Evolutionary conservation across 768 basidiomycete genomes (phyloP), one percentile per base, ranked within the genome.

Genomic region (Strobilomyces dryophilus): DNA sequence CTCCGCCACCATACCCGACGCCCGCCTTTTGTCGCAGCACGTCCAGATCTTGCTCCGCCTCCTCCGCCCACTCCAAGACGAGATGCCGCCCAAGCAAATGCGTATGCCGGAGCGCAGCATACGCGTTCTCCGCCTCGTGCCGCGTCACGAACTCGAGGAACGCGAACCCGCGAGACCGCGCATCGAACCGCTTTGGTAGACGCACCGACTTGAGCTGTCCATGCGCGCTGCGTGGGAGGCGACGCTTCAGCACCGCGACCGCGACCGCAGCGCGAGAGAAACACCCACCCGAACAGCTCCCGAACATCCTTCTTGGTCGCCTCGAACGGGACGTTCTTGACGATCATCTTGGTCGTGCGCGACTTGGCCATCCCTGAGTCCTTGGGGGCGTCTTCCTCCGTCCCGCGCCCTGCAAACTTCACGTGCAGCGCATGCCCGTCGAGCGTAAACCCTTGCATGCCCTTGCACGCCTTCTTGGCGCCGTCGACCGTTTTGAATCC

Each of bases 261-360:
- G 20, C 32, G n/a, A 21, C 31, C 44, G n/a, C 43, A 39, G 18
- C 8, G 37, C 37, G 10, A 20, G 49, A 18, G 20, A n/a, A 34
- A 17, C 4, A 78, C 87, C 51, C 58, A 95, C 92, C 87, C 80
- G 69, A 98, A 97, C 34, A 98, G 70, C 56, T 90, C 88, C 50
- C 89, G 77, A 24, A 99, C 79, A 60, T 99, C 97, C 73, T 89
- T 93, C 76, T 89, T 92, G 40, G 87, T 87, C 42, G 88, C 92
- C 70, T 99, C 97, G 74, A 99, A 99, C 37, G 97, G 94, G 49
- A 98, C 80, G 63, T 99, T 99, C 82, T 98, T 98, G 60, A 98
- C 92, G 47, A 98, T 84, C 79, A 98, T 85, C 82, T 98, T 98
- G 58, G 93, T 89, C 56, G 89, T 87, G 53, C 79, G 79, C 46